A percentile compares a stretch with the other conserved stretches of the same genome.
Evolutionary conservation across 768 basidiomycete species (phyloP).

Genomic region (Psilocybe cubensis): DNA sequence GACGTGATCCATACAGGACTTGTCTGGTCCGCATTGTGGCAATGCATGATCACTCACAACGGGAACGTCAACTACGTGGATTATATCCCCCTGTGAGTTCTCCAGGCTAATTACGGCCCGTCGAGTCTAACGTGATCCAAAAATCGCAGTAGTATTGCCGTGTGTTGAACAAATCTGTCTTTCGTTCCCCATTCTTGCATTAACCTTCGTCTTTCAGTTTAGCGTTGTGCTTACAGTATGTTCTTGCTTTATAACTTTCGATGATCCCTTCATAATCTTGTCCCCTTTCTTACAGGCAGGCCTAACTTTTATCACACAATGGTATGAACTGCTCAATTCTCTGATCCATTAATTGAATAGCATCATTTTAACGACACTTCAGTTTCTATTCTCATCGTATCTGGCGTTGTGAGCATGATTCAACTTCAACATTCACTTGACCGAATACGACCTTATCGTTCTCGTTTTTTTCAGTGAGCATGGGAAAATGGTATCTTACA

Average conservation of each 20-base stretch:
- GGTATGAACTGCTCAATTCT: background rate
- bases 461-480: conserved; percentile 5
- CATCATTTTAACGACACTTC: background rate
- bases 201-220: background rate
- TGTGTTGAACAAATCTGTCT: conserved; percentile 9
- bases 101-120: background rate
- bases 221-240: background rate
- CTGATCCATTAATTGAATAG: background rate
- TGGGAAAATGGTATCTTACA: conserved; percentile 16
- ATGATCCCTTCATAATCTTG: background rate
- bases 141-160: conserved; percentile 19
- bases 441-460: background rate
- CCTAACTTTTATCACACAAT: background rate
- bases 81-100: conserved; percentile 36
- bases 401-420: background rate
- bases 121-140: background rate
- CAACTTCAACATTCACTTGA: background rate
- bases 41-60: conserved; percentile 37
- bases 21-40: conserved; percentile 41
- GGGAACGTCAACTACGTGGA: conserved; percentile 29
- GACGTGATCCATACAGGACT: conserved; percentile 39
- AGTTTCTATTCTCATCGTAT: background rate
- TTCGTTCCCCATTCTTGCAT: background rate
- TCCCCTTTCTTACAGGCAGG: background rate
- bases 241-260: background rate